Base-by-base conservation (phyloP, 2,329 filamentous ascomycete genomes). In the Alternaria novae-zelandiae region DNA sequence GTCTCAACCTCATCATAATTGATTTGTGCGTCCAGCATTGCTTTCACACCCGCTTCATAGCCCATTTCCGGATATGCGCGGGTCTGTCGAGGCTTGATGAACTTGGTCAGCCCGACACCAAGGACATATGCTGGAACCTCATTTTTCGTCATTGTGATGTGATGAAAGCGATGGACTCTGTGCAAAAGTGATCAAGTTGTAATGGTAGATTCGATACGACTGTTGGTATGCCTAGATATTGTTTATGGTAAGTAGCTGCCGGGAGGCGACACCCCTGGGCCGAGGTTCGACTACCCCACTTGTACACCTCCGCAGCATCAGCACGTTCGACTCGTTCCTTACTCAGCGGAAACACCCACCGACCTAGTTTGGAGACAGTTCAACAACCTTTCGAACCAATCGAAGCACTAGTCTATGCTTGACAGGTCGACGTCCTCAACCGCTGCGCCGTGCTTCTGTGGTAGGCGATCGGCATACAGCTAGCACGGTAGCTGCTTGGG, bases 21-120 rank as follows among this genome's bases (percentile, higher is more conserved):
- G 85, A 98, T 93, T 62, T 96, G 90, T 1, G 93, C 93, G 79
- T 88, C 87, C 20, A 90, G 79, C 86, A 96, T 89, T 26, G 93
- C 93, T 82, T 96, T 96, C 78, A 96, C 86, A 69, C 93, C 93
- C 13, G 93, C 94, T 81, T 97, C 94, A 79, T 94, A 97, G 54
- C 94, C 94, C 46, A 97, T 89, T 77, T 97, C 94, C 6, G 93
- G 93, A 83, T 97, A 97, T 82, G 96, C 92, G 68, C 96, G 91
- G 79, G 94, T 94, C 78, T 92, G 92, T 57, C 94, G 88, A 26
- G 94, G 94, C 85, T 97, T 97, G 88, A 97, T 94, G 87, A 98
- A 98, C 83, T 97, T 97, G 83, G 95, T 97, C 90, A 98, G 94
- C 82, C 95, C 95, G 70, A 98, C 95, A 84, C 95, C 95, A 57